Base-by-base conservation (phyloP, 306 rosid genomes). In the Rosa multiflora region DNA sequence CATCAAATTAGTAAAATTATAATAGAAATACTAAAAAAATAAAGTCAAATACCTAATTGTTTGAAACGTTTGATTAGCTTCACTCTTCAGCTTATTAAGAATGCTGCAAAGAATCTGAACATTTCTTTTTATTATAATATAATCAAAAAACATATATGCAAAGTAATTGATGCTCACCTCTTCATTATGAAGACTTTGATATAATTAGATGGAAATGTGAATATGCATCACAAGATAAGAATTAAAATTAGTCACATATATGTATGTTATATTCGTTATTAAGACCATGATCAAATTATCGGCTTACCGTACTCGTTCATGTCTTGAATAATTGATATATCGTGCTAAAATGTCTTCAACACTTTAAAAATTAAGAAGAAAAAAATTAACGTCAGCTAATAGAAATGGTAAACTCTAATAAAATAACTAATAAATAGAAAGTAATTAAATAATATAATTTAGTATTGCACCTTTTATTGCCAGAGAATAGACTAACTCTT, bases 261-360 rank as follows among this genome's bases (percentile, higher is more conserved):
- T 4, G 3, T 10, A 23, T 4, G 3, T 10, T 61, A 61, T 26
- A 26, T 8, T 8, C 15, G 6, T 23, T 10, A 61, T 26, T 5
- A 23, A 8, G 11, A 21, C 0, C 9, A 10, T 67, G 17, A 44
- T 26, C 53, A 2, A 40, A 71, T 4, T 29, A 59, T 20, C 18
- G 14, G 4, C 85, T 81, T 81, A 88, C 93, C 86, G 77, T 82
- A 78, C 88, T 18, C 79, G 89, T 39, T 88, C 88, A 53, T 47
- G 82, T 18, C 80, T 83, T 0, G 86, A 71, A 80, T 86, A 86
- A 53, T 88, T 83, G 26, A 78, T 26, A 85, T 87, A 92, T 52
- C 94, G 84, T 55, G 80, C 83, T 14, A 92, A 81, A 80, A 88
- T 82, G 63, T 88, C 91, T 83, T 92, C 90, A 66, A 90, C 70